Percentiles rank a stretch among this genome's conserved stretches.
These are phyloP conservation scores for Fraxinus quadrangulata DNA, from an alignment of 257 asterid species.

Conservation along the genomic window DNA sequence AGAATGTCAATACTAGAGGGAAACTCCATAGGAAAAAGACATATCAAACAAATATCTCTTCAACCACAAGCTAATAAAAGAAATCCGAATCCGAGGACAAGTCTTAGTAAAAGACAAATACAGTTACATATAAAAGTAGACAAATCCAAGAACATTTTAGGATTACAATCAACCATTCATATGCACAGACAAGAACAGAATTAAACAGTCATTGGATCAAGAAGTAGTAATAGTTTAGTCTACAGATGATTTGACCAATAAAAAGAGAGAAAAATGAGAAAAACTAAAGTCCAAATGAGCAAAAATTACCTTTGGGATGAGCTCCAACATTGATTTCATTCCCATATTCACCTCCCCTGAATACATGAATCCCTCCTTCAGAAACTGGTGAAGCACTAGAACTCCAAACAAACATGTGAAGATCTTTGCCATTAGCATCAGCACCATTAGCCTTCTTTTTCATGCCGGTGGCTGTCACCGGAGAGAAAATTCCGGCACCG, in stretches of 20 bases:
- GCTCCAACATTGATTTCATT: slow-evolving; percentile 68
- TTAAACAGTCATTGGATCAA: slow-evolving; percentile 1
- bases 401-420: slow-evolving; percentile 99
- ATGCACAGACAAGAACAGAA: slow-evolving; percentile 10
- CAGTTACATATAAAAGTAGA: slow-evolving; percentile 34
- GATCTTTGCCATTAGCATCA: slow-evolving; percentile 65
- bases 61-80: slow-evolving; percentile 28
- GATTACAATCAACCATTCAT: slow-evolving; percentile 12
- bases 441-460: slow-evolving; percentile 66
- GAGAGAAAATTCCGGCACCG: slow-evolving; percentile 82
- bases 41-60: slow-evolving; percentile 31
- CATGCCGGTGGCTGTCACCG: slow-evolving; percentile 55
- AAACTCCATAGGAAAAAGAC: slow-evolving; percentile 28
- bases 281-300: slow-evolving; percentile 3
- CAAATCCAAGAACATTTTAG: slow-evolving; percentile 29
- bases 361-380: slow-evolving; percentile 97
- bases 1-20: slow-evolving; percentile 34
- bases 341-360: slow-evolving; percentile 77
- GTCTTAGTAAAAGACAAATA: slow-evolving; percentile 32
- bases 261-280: too few species aligned
- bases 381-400: slow-evolving; percentile 97
- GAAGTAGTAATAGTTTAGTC: not conserved
- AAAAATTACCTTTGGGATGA: slow-evolving; percentile 72
- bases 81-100: slow-evolving; percentile 24
- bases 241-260: not conserved